These are phyloP conservation scores for Trypanosoma melophagium DNA, from an alignment of 208 protist genomes.

Conservation along the genomic window DNA sequence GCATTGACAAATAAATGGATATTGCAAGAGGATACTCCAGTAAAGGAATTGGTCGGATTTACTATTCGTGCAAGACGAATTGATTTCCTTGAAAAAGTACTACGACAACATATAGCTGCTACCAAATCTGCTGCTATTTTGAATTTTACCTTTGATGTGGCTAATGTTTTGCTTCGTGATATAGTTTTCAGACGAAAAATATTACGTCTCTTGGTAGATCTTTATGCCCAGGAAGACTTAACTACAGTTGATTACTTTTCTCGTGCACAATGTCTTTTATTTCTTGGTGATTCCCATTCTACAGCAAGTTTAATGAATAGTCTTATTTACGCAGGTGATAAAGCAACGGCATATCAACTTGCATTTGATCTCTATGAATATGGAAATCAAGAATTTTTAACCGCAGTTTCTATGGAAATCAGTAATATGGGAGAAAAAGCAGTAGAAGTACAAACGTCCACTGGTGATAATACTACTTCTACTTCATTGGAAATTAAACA, in stretches of 20 bases:
- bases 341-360: slow-evolving; percentile 79
- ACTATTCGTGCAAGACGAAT: slow-evolving; percentile 82
- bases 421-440: neutral
- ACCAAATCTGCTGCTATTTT: slow-evolving; percentile 85
- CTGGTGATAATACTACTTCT: neutral
- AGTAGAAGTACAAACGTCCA: slow-evolving; percentile 19
- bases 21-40: slow-evolving; percentile 59
- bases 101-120: slow-evolving; percentile 57
- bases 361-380: slow-evolving; percentile 90
- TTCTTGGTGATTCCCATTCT: slow-evolving; percentile 86
- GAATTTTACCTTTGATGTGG: slow-evolving; percentile 88
- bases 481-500: neutral
- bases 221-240: slow-evolving; percentile 74
- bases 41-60: slow-evolving; percentile 91
- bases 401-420: slow-evolving; percentile 52
- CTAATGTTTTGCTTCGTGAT: slow-evolving; percentile 80
- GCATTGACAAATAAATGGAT: slow-evolving; percentile 81
- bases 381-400: slow-evolving; percentile 88
- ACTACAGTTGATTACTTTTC: slow-evolving; percentile 89
- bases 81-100: slow-evolving; percentile 85
- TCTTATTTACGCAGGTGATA: slow-evolving; percentile 66
- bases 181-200: slow-evolving; percentile 87
- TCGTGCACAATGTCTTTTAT: slow-evolving; percentile 93
- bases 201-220: slow-evolving; percentile 78
- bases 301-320: slow-evolving; percentile 82